Base-by-base conservation (phyloP, 1,139 yeast genomes). In the Fermentozyma sake region DNA sequence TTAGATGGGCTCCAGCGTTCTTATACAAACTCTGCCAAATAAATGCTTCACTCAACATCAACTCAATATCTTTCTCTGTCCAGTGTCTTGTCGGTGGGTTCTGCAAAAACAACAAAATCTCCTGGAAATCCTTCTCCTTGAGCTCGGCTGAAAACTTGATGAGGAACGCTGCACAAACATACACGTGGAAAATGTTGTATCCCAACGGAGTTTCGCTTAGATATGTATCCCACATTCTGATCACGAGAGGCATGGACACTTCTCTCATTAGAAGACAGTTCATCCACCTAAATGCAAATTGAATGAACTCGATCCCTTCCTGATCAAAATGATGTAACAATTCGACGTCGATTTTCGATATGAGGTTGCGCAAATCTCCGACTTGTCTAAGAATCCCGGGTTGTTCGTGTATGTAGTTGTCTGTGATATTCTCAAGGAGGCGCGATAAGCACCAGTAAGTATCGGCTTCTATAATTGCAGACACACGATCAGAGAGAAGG, bases 201-300 rank as follows among this genome's bases (percentile, higher is more conserved):
- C 97, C 96, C 19, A 82, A 70, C 0, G 91, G 80, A 4, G 83
- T 84, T 51, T 91, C 96, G 28, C 95, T 79, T 30, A 91, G 59
- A 52, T 91, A 91, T 0, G 99, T 89, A 50, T 91, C 99, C 98
- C 98, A 91, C 95, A 91, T 91, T 30, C 99, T 68, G 16, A 87
- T 77, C 6, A 91, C 84, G 34, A 86, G 71, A 20, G 68, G 65
- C 44, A 91, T 77, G 24, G 80, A 76, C 23, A 91, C 68, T 49
- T 91, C 99, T 41, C 99, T 72, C 99, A 91, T 91, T 30, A 91
- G 63, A 44, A 91, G 62, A 58, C 99, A 91, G 57, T 93, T 91
- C 97, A 93, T 93, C 99, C 99, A 91, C 41, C 99, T 69, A 59
- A 91, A 93, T 16, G 96, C 76, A 57, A 91, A 91, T 52, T 93